phyloP scores from a whole-genome alignment of 352 stramenopile species.

The Phytophthora hybrid region DNA sequence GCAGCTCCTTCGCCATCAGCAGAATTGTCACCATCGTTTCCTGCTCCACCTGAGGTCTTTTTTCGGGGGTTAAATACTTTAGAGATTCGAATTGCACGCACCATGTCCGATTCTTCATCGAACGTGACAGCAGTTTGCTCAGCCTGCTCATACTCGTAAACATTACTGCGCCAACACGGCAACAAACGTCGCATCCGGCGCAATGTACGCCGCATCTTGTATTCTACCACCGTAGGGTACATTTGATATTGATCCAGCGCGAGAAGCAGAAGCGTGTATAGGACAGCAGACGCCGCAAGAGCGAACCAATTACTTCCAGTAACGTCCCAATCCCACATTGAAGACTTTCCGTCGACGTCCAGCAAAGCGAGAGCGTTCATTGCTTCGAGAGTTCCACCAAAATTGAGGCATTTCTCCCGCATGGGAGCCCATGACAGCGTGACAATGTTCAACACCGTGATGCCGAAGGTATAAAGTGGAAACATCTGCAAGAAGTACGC shows the following conservation, averaged over 20 bases:
- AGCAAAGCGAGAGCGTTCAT: not conserved
- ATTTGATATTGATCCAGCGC: conserved; percentile 71
- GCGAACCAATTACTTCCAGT: conserved; percentile 50
- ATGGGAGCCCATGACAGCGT: conserved; percentile 56
- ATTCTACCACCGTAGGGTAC: conserved; percentile 67
- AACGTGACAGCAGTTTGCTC: conserved; percentile 27
- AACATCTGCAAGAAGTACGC: conserved; percentile 64
- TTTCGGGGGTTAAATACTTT: conserved; percentile 70
- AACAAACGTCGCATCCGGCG: conserved; percentile 30
- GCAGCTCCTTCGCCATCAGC: conserved; percentile 18
- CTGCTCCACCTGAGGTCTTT: conserved; percentile 4
- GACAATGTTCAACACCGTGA: conserved; percentile 57
- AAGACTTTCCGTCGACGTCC: conserved; percentile 14
- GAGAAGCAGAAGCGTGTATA: conserved; percentile 67
- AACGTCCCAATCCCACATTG: conserved; percentile 66
- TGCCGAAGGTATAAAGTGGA: conserved; percentile 69
- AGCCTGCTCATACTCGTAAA: conserved; percentile 37
- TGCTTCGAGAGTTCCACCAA: conserved; percentile 8
- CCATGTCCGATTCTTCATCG: conserved; percentile 54
- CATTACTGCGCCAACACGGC: conserved; percentile 25
- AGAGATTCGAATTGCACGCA: conserved; percentile 57
- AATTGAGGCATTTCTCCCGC: conserved; percentile 52
- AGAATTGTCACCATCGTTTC: conserved; percentile 7
- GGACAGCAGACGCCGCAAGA: conserved; percentile 47
- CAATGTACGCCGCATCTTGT: conserved; percentile 39